phyloP scores from a whole-genome alignment of 805 yeast genomes.

The Ascoidea tarda region DNA sequence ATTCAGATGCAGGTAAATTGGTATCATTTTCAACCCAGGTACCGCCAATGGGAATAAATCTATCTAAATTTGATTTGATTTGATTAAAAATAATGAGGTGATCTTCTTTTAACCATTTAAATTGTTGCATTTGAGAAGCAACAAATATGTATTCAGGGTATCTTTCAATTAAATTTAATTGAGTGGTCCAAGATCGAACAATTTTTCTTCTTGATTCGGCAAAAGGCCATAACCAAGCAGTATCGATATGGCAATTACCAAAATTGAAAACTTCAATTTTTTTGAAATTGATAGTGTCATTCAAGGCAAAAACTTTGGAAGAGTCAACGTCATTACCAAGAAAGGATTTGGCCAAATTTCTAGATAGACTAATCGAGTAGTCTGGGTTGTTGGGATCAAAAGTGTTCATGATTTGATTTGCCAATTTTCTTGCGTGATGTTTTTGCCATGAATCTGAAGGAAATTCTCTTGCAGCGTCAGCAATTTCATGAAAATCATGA shows the following conservation, averaged over 20 bases:
- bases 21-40: conserved; percentile 98
- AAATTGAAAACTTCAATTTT: conserved; percentile 59
- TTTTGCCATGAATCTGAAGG: conserved; percentile 68
- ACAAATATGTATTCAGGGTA: conserved; percentile 92
- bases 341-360: conserved; percentile 46
- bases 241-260: conserved; percentile 95
- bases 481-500: conserved; percentile 76
- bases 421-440: conserved; percentile 66
- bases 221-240: conserved; percentile 99
- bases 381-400: conserved; percentile 61
- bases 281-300: conserved; percentile 17
- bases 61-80: conserved; percentile 49
- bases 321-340: conserved; percentile 57
- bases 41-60: conserved; percentile 88
- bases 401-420: conserved; percentile 68
- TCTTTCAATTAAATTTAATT: conserved; percentile 65
- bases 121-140: conserved; percentile 94
- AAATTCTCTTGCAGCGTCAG: conserved; percentile 86
- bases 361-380: conserved; percentile 41
- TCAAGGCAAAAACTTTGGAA: conserved; percentile 43
- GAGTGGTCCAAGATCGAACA: conserved; percentile 93
- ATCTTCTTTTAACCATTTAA: conserved; percentile 77
- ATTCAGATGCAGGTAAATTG: conserved; percentile 90
- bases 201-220: conserved; percentile 90
- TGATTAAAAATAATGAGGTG: conserved; percentile 69